Conservation (phyloP, 441 rosid genomes). For the Euphorbia schlechtendalii region DNA sequence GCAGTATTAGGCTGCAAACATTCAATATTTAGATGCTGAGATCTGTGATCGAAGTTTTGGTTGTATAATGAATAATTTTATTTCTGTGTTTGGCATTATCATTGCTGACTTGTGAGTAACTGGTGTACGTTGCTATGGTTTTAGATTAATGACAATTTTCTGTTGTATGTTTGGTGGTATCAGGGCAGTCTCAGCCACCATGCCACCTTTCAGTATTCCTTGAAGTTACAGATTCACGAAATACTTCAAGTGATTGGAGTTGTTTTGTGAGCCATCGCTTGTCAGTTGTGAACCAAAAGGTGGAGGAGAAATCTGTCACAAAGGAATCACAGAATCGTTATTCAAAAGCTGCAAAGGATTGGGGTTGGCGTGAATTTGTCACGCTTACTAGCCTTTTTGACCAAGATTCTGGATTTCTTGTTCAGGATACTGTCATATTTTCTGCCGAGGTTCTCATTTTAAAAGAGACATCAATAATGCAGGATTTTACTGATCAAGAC, state of each 20-base stretch:
- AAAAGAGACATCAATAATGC: slow-evolving; percentile 83
- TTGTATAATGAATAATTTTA: slow-evolving; percentile 11
- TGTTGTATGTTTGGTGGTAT: slow-evolving; percentile 52
- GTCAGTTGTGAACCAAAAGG: slow-evolving; percentile 87
- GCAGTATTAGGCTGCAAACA: slow-evolving; percentile 11
- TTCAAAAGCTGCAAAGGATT: slow-evolving; percentile 98
- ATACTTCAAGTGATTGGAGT: slow-evolving; percentile 90
- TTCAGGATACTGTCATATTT: slow-evolving; percentile 88
- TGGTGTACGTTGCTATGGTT: slow-evolving; percentile 56
- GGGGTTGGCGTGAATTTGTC: slow-evolving; percentile 99
- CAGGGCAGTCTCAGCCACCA: slow-evolving; percentile 99
- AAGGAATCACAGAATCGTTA: slow-evolving; percentile 98
- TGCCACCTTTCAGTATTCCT: slow-evolving; percentile 99
- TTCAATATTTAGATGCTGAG: slow-evolving; percentile 3
- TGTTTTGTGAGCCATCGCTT: slow-evolving; percentile 98
- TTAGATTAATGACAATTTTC: slow-evolving; percentile 42
- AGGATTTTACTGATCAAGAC: slow-evolving; percentile 61
- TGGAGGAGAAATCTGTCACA: slow-evolving; percentile 91
- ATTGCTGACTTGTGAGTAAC: slow-evolving; percentile 38
- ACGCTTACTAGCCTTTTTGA: slow-evolving; percentile 97
- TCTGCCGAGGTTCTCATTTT: slow-evolving; percentile 98
- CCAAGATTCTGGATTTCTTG: slow-evolving; percentile 98
- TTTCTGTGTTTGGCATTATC: background rate
- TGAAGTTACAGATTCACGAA: slow-evolving; percentile 96
- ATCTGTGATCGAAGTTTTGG: slow-evolving; percentile 18